Base-by-base conservation (phyloP, 2,329 filamentous ascomycete genomes). In the Acrodontium crateriforme region DNA sequence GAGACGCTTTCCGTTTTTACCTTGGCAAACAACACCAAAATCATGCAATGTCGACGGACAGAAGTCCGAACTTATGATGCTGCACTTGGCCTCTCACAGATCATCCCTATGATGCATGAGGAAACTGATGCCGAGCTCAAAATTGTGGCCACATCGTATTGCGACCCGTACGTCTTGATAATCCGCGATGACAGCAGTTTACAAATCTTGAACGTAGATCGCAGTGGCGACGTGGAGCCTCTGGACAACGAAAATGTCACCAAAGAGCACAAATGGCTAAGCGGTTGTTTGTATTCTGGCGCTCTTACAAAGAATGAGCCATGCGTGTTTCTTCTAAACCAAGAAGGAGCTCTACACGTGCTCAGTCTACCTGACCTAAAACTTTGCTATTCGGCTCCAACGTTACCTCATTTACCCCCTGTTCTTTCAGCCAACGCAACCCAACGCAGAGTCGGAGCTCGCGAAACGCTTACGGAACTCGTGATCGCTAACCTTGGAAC, bases 21-120 rank as follows among this genome's bases (percentile, higher is more conserved):
- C 0, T 71, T 98, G 53, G 79, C 78, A n/a, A 71, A 71, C 28
- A 74, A 80, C 35, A 80, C 71, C 48, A 73, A 83, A 33, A 75
- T 95, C 18, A 76, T 95, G 10, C 89, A 95, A 48, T 77, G 93
- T 2, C 64, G 93, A 29, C 79, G 77, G 39, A 82, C 75, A 2
- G 87, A 95, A 47, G 73, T 95, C 14, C 71, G 87, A 34, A 87
- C 78, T 36, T 98, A 94, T 44, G 85, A 95, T 52, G 77, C 77
- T 83, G 87, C 95, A 47, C 20, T 22, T 12, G 13, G 13, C 8
- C 20, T 22, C 13, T 22, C 20, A 22, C 13, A 10, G 8, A 95
- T 98, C 30, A 68, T 94, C 27, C 83, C 85, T 1, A 83, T 95
- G 69, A 71, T 82, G 36, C 89, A 95, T 44, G 89, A 93, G 44